These are phyloP conservation scores for Spathaspora sp. DNA, from an alignment of 1,139 yeast species.

Conservation along the genomic window DNA sequence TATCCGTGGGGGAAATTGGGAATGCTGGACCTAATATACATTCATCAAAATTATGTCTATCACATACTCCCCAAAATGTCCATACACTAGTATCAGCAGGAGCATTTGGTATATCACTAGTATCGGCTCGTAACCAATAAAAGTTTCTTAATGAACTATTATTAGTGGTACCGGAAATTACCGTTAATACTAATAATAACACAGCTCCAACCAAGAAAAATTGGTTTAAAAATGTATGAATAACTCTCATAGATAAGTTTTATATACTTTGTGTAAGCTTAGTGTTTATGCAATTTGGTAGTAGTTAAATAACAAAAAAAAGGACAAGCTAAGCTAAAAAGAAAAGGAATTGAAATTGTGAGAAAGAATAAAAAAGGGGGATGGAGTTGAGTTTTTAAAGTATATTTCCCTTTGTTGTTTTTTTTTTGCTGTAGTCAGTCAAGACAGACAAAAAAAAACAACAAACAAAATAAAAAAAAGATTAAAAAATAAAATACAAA, in stretches of 20 bases:
- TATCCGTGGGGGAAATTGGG: conserved; percentile 72
- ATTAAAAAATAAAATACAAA: too few relatives aligned
- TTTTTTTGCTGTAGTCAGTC: not conserved
- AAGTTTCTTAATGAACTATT: conserved; percentile 62
- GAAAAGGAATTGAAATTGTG: conserved; percentile 1
- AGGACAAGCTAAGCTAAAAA: not conserved
- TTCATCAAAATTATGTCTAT: conserved; percentile 41
- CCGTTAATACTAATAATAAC: conserved; percentile 57
- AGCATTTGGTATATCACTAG: conserved; percentile 56
- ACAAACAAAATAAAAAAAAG: too few relatives aligned
- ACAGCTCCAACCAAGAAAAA: conserved; percentile 52
- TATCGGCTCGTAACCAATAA: conserved; percentile 73
- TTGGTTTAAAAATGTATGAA: conserved; percentile 37
- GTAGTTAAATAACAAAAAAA: not conserved
- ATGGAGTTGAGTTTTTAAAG: conserved; percentile 1
- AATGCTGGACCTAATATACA: conserved; percentile 52
- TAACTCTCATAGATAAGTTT: conserved; percentile 38
- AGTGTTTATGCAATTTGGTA: too few relatives aligned
- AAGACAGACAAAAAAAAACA: conserved; percentile 1
- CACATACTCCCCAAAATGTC: conserved; percentile 85
- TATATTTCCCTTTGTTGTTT: conserved; percentile 1
- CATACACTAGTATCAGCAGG: conserved; percentile 54
- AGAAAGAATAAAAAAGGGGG: conserved; percentile 1
- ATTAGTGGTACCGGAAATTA: conserved; percentile 65
- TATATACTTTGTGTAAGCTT: too few relatives aligned